Percentiles rank a stretch among this genome's conserved stretches.
phyloP scores from a whole-genome alignment of 768 basidiomycete genomes.

The Asterophora lycoperdoides region DNA sequence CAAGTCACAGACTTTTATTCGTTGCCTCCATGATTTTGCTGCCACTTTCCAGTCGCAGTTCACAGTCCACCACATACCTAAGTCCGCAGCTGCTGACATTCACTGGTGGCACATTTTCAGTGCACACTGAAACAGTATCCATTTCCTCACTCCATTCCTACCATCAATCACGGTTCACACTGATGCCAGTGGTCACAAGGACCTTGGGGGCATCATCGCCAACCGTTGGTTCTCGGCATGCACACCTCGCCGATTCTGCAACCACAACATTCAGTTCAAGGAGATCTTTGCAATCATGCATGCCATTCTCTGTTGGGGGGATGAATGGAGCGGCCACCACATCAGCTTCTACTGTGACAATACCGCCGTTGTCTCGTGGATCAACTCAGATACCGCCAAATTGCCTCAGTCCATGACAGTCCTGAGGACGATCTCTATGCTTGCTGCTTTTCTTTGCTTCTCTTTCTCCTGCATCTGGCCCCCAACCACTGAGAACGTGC shows the following conservation, averaged over 20 bases:
- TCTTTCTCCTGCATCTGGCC: slow-evolving; percentile 4
- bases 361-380: not conserved
- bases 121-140: slow-evolving; percentile 27
- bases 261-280: not conserved
- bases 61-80: slow-evolving; percentile 20
- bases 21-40: slow-evolving; percentile 26
- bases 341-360: not conserved
- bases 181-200: slow-evolving; percentile 30
- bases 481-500: not conserved
- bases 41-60: slow-evolving; percentile 20
- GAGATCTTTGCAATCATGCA: not conserved
- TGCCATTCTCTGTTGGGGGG: slow-evolving; percentile 4
- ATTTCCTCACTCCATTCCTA: slow-evolving; percentile 11
- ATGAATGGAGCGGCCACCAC: not conserved
- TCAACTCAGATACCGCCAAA: not conserved
- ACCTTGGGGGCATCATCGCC: slow-evolving; percentile 19
- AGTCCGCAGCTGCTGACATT: slow-evolving; percentile 19
- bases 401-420: not conserved
- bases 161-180: slow-evolving; percentile 21
- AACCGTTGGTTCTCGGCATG: not conserved
- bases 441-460: not conserved
- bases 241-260: not conserved
- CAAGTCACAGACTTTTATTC: slow-evolving; percentile 22
- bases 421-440: not conserved
- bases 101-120: slow-evolving; percentile 29